Percentiles rank a stretch among this genome's conserved stretches.
Evolutionary conservation across 2,329 filamentous ascomycete genomes (phyloP).

Genomic region (Colletotrichum costaricense): DNA sequence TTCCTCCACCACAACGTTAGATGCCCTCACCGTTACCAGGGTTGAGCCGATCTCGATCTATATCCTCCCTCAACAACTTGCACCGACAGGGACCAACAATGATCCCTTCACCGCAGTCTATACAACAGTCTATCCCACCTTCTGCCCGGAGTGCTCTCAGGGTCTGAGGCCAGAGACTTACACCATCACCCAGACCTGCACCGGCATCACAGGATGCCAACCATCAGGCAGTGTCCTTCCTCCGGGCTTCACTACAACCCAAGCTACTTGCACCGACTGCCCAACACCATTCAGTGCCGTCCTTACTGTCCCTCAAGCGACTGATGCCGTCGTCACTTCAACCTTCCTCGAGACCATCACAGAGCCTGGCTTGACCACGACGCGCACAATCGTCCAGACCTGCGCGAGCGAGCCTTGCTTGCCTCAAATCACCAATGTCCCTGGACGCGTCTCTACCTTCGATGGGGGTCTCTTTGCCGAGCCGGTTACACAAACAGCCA

Average conservation of each 20-base stretch:
- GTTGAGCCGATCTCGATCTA: slow-evolving; percentile 31
- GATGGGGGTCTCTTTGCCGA: slow-evolving; percentile 4
- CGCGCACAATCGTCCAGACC: slow-evolving; percentile 19
- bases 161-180: slow-evolving; percentile 27
- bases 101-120: slow-evolving; percentile 22
- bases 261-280: slow-evolving; percentile 23
- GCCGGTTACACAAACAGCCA: slow-evolving; percentile 9
- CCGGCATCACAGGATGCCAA: slow-evolving; percentile 23
- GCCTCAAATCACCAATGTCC: slow-evolving; percentile 6
- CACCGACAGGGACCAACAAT: slow-evolving; percentile 16
- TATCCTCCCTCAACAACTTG: slow-evolving; percentile 6
- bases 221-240: slow-evolving; percentile 20
- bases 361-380: slow-evolving; percentile 9
- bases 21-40: slow-evolving; percentile 31
- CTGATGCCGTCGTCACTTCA: slow-evolving; percentile 20
- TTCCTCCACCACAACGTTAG: slow-evolving; percentile 24
- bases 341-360: slow-evolving; percentile 15
- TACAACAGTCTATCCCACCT: slow-evolving; percentile 29
- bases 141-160: slow-evolving; percentile 16
- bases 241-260: slow-evolving; percentile 25
- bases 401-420: slow-evolving; percentile 10
- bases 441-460: slow-evolving; percentile 9
- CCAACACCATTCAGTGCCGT: slow-evolving; percentile 23
- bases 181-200: slow-evolving; percentile 33
- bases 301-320: slow-evolving; percentile 18